These are phyloP conservation scores for Penicillium maclennaniae DNA, from an alignment of 495 filamentous ascomycete species.

Conservation along the genomic window DNA sequence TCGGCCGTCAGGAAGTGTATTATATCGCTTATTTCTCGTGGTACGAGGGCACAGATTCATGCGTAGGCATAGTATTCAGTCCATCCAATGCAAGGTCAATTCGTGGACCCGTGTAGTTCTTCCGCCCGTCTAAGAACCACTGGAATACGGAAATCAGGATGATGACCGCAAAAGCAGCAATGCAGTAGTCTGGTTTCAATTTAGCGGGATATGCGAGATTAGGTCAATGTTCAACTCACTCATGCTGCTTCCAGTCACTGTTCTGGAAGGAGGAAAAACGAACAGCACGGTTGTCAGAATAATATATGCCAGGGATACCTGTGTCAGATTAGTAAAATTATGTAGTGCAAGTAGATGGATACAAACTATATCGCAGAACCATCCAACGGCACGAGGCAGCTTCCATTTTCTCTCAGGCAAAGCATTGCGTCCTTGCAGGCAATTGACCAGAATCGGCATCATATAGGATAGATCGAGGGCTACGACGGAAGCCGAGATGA, in stretches of 20 bases:
- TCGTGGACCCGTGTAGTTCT: conserved; percentile 60
- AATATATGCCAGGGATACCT: conserved; percentile 62
- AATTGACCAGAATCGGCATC: conserved; percentile 64
- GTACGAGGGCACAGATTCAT: background rate
- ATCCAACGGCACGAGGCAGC: conserved; percentile 52
- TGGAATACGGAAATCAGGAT: conserved; percentile 58
- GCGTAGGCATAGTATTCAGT: conserved; percentile 2
- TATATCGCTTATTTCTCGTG: conserved; percentile 6
- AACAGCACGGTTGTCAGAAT: conserved; percentile 68
- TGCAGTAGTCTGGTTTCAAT: conserved; percentile 49
- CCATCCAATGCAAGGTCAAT: conserved; percentile 34
- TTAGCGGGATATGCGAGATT: background rate
- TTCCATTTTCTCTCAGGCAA: conserved; percentile 59
- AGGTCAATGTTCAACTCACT: conserved; percentile 37
- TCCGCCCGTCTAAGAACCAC: conserved; percentile 65
- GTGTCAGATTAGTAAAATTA: background rate
- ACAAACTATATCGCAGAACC: conserved; percentile 56
- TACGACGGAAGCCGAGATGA: conserved; percentile 67
- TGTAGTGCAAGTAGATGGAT: conserved; percentile 18
- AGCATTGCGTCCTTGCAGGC: conserved; percentile 56
- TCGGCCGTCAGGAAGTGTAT: too few relatives aligned
- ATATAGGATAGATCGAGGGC: conserved; percentile 66
- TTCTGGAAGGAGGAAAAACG: conserved; percentile 63
- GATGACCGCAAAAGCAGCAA: conserved; percentile 68
- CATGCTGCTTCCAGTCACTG: conserved; percentile 64